A percentile compares a stretch with the other conserved stretches of the same genome.
phyloP scores from a whole-genome alignment of 1,284 basidiomycete species.

The Malassezia yamatoensis region DNA sequence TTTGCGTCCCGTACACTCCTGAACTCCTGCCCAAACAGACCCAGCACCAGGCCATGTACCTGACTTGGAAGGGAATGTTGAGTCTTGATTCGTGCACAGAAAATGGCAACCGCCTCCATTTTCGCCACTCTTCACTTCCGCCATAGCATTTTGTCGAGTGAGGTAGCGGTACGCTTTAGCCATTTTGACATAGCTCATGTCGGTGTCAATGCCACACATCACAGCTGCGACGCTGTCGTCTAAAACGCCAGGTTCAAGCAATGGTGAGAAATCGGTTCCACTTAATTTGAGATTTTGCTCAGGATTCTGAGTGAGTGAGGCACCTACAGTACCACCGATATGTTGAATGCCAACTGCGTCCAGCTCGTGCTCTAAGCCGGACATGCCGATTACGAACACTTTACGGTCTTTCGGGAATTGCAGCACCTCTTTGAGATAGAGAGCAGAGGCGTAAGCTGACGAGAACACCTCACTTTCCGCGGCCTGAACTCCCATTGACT shows the following conservation, averaged over 20 bases:
- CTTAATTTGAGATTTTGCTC: conserved; percentile 62
- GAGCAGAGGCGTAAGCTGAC: conserved; percentile 83
- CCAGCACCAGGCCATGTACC: conserved; percentile 74
- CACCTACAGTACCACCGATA: conserved; percentile 72
- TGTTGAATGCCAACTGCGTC: conserved; percentile 67
- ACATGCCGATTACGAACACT: conserved; percentile 90
- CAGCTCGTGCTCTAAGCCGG: conserved; percentile 85
- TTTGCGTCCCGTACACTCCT: conserved; percentile 58
- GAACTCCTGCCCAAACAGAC: conserved; percentile 68
- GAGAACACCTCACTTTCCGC: conserved; percentile 84
- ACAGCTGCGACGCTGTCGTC: conserved; percentile 80
- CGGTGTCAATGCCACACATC: conserved; percentile 61
- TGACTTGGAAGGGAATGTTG: conserved; percentile 69
- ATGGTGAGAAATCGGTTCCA: conserved; percentile 62
- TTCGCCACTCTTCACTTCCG: conserved; percentile 44
- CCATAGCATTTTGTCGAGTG: conserved; percentile 33
- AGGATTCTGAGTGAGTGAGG: conserved; percentile 57
- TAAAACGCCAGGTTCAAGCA: conserved; percentile 49
- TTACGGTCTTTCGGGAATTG: conserved; percentile 82
- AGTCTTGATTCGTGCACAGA: conserved; percentile 85
- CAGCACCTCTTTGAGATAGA: conserved; percentile 79
- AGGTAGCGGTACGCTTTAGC: conserved; percentile 89
- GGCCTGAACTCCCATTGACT: conserved; percentile 73
- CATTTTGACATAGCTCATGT: conserved; percentile 67
- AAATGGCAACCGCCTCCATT: conserved; percentile 71